A percentile compares a stretch with the other conserved stretches of the same genome.
These are phyloP conservation scores for Lumnitzera littorea DNA, from an alignment of 345 rosid species.

Conservation along the genomic window DNA sequence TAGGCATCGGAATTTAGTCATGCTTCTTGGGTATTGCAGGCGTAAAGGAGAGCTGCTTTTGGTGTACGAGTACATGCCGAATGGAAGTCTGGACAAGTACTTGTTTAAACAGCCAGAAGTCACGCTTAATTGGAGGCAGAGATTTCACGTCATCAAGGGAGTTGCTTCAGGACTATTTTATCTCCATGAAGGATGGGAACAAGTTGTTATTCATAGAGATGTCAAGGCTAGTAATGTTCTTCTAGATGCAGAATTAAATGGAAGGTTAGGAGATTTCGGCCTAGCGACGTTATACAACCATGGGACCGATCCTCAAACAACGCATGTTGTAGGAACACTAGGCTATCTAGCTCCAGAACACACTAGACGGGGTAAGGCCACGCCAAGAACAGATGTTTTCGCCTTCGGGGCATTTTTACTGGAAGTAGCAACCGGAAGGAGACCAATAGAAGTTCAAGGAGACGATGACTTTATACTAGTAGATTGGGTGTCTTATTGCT, in stretches of 20 bases:
- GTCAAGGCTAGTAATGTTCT: slow-evolving; percentile 42
- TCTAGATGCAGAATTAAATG: slow-evolving; percentile 30
- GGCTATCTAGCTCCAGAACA: slow-evolving; percentile 56
- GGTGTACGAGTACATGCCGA: slow-evolving; percentile 56
- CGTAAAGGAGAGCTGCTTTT: slow-evolving; percentile 45
- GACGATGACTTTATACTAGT: slow-evolving; percentile 20
- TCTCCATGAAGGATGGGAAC: slow-evolving; percentile 41
- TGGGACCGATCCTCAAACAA: slow-evolving; percentile 29
- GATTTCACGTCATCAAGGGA: slow-evolving; percentile 29
- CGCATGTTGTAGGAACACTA: slow-evolving; percentile 33
- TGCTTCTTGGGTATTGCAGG: slow-evolving; percentile 57
- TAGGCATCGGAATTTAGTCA: slow-evolving; percentile 50
- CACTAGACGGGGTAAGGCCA: slow-evolving; percentile 32
- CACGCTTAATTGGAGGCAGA: slow-evolving; percentile 32
- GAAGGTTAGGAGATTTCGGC: slow-evolving; percentile 43
- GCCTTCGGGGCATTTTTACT: slow-evolving; percentile 41
- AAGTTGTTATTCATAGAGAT: slow-evolving; percentile 44
- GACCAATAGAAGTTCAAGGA: slow-evolving; percentile 19
- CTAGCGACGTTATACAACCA: slow-evolving; percentile 37
- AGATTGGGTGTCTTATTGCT: slow-evolving; percentile 32
- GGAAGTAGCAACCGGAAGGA: slow-evolving; percentile 44
- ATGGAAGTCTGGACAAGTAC: slow-evolving; percentile 50
- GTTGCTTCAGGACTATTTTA: slow-evolving; percentile 38
- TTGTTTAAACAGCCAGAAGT: slow-evolving; percentile 22
- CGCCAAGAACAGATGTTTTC: slow-evolving; percentile 31